phyloP scores from a whole-genome alignment of 768 basidiomycete species.

The Galerina sulciceps region DNA sequence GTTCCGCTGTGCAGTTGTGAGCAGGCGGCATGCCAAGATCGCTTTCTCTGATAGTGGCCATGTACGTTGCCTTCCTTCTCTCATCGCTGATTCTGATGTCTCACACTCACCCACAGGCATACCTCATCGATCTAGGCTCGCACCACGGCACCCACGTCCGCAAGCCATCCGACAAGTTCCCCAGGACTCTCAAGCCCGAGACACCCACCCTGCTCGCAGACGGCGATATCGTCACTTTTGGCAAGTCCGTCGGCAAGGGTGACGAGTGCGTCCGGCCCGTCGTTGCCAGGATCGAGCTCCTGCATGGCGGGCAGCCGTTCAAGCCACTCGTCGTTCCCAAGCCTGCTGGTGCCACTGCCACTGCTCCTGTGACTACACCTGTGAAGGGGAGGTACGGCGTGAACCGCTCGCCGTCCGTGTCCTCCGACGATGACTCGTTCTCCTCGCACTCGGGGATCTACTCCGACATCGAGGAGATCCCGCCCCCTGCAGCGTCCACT shows the following conservation, averaged over 20 bases:
- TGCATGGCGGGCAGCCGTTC: slow-evolving; percentile 36
- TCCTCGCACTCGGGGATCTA: slow-evolving; percentile 35
- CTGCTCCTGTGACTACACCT: slow-evolving; percentile 13
- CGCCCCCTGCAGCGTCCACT: slow-evolving; percentile 27
- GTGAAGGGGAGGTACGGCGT: slow-evolving; percentile 63
- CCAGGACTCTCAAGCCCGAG: slow-evolving; percentile 57
- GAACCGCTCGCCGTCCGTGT: slow-evolving; percentile 49
- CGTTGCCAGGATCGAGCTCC: slow-evolving; percentile 60
- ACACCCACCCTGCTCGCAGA: slow-evolving; percentile 60
- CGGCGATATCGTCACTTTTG: slow-evolving; percentile 77
- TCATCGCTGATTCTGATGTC: slow-evolving; percentile 21
- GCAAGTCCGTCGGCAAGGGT: slow-evolving; percentile 72
- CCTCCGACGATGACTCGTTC: slow-evolving; percentile 46
- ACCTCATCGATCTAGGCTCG: slow-evolving; percentile 70
- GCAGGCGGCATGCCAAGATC: slow-evolving; percentile 79
- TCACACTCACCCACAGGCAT: slow-evolving; percentile 48
- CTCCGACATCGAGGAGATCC: slow-evolving; percentile 62
- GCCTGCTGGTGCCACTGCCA: slow-evolving; percentile 22
- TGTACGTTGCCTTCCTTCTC: slow-evolving; percentile 44
- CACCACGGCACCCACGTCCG: slow-evolving; percentile 79
- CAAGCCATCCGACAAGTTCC: slow-evolving; percentile 51
- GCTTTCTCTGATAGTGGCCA: slow-evolving; percentile 71
- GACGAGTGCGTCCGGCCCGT: slow-evolving; percentile 66
- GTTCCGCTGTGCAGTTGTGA: slow-evolving; percentile 81
- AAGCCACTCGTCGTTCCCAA: slow-evolving; percentile 31